These are phyloP conservation scores for Eucalyptus camaldulensis DNA, from an alignment of 345 rosid genomes.

Conservation along the genomic window DNA sequence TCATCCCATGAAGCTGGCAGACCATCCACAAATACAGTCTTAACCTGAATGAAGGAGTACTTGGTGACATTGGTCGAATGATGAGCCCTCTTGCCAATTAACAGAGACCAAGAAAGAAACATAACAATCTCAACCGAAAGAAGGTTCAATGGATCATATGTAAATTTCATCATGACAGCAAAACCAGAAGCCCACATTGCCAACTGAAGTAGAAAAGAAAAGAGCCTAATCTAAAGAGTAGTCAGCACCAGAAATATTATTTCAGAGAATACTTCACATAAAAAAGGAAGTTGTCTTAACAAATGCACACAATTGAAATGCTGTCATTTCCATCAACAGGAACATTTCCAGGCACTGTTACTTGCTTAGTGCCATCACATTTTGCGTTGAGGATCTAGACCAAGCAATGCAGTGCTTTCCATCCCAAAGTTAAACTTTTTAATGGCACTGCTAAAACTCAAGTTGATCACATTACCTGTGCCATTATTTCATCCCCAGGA, in stretches of 20 bases:
- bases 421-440: background rate
- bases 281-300: background rate
- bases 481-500: slow-evolving; percentile 92
- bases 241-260: background rate
- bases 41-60: slow-evolving; percentile 42
- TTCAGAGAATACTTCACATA: background rate
- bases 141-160: background rate
- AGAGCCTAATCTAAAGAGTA: background rate
- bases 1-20: slow-evolving; percentile 92
- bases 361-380: background rate
- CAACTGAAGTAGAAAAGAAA: background rate
- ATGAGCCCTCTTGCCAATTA: background rate
- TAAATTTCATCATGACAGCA: background rate
- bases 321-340: background rate
- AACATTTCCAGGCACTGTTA: background rate
- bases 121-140: background rate
- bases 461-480: slow-evolving; percentile 59
- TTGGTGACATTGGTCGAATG: background rate
- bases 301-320: background rate
- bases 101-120: background rate
- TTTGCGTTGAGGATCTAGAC: background rate
- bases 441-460: slow-evolving; percentile 2
- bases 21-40: slow-evolving; percentile 87
- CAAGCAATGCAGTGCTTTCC: background rate
- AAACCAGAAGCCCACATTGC: background rate